Evolutionary conservation across 2,329 filamentous ascomycete genomes (phyloP).

Genomic region (Ramularia collo-cygni): DNA sequence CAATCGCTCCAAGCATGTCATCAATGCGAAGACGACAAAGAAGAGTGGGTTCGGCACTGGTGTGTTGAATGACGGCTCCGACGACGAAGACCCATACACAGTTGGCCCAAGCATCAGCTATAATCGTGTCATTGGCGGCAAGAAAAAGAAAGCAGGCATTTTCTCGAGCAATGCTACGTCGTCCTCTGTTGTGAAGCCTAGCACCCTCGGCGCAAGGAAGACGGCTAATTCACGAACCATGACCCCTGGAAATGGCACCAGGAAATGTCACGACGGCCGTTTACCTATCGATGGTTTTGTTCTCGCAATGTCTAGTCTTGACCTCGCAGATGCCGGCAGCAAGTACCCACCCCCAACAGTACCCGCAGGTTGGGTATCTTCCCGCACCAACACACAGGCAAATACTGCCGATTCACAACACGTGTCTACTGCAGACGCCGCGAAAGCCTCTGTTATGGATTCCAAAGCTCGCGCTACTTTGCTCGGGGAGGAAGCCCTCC

Average conservation of each 20-base stretch:
- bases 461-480: slow-evolving; percentile 69
- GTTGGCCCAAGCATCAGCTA: slow-evolving; percentile 87
- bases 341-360: slow-evolving; percentile 60
- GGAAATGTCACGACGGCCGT: slow-evolving; percentile 76
- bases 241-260: slow-evolving; percentile 38
- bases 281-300: slow-evolving; percentile 75
- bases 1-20: slow-evolving; percentile 26
- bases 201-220: slow-evolving; percentile 70
- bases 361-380: slow-evolving; percentile 67
- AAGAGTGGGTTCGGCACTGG: slow-evolving; percentile 80
- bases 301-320: slow-evolving; percentile 47
- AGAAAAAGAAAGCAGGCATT: slow-evolving; percentile 59
- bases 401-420: slow-evolving; percentile 36
- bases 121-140: slow-evolving; percentile 70
- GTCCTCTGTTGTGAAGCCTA: slow-evolving; percentile 40
- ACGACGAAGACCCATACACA: slow-evolving; percentile 91
- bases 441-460: slow-evolving; percentile 68
- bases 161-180: slow-evolving; percentile 18
- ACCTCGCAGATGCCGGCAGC: slow-evolving; percentile 41
- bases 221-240: slow-evolving; percentile 25
- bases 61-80: slow-evolving; percentile 83
- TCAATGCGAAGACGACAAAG: slow-evolving; percentile 39
- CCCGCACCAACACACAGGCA: slow-evolving; percentile 22
- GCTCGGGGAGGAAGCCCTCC: slow-evolving; percentile 72
- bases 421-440: slow-evolving; percentile 66